phyloP scores from a whole-genome alignment of 768 basidiomycete species.

The Boletus patriciae region DNA sequence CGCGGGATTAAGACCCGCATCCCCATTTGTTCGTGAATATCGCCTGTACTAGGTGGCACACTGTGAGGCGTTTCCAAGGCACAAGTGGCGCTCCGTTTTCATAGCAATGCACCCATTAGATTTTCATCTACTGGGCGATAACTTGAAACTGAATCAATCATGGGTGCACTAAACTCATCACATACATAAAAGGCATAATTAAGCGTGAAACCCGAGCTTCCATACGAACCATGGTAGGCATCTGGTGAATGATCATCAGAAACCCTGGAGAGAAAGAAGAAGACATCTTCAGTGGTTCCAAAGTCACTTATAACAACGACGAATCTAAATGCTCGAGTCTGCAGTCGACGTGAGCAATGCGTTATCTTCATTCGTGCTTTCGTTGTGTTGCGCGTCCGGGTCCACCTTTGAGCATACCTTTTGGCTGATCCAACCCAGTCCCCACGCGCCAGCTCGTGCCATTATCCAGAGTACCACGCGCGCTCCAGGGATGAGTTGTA shows the following conservation, averaged over 20 bases:
- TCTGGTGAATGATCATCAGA: not conserved
- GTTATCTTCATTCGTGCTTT: constrained; percentile 1
- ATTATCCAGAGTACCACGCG: constrained; percentile 68
- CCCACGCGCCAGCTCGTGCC: constrained; percentile 58
- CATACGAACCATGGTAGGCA: not conserved
- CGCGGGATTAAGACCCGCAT: too few species aligned
- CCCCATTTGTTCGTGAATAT: too few species aligned
- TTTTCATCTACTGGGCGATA: not conserved
- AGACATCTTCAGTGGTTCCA: not conserved
- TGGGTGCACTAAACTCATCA: constrained; percentile 10
- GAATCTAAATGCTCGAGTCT: constrained; percentile 12
- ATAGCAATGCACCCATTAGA: not conserved
- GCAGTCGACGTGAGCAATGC: constrained; percentile 15
- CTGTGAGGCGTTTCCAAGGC: too few species aligned
- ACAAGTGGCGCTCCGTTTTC: too few species aligned
- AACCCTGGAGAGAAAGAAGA: not conserved
- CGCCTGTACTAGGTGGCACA: too few species aligned
- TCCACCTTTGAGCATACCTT: constrained; percentile 11
- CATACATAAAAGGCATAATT: constrained; percentile 11
- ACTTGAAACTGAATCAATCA: not conserved
- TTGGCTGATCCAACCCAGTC: constrained; percentile 45
- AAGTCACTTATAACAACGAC: not conserved
- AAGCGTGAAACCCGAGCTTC: not conserved
- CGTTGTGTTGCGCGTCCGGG: not conserved
- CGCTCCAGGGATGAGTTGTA: constrained; percentile 70